These are phyloP conservation scores for Schizochytrium sp. DNA, from an alignment of 108 stramenopile genomes.

Conservation along the genomic window DNA sequence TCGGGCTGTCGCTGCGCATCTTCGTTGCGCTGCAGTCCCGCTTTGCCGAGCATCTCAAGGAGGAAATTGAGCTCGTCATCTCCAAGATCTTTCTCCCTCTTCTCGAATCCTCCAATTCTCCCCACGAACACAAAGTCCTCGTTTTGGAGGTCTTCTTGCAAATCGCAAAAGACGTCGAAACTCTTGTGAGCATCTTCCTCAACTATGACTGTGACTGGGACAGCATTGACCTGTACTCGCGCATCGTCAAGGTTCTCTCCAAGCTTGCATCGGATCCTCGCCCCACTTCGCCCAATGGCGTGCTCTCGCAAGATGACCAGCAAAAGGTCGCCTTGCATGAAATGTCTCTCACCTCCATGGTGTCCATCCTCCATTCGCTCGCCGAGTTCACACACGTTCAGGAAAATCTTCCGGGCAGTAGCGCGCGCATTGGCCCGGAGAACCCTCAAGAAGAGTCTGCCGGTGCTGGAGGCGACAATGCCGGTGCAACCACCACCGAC, in stretches of 20 bases:
- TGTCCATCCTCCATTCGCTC: neutral
- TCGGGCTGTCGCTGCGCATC: slow-evolving; percentile 76
- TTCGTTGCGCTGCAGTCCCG: slow-evolving; percentile 79
- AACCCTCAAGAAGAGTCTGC: neutral
- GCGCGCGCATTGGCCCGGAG: neutral
- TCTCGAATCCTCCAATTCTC: slow-evolving; percentile 79
- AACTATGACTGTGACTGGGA: slow-evolving; percentile 96
- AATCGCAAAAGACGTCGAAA: slow-evolving; percentile 72
- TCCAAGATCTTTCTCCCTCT: slow-evolving; percentile 94
- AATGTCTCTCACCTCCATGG: slow-evolving; percentile 2
- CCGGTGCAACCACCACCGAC: neutral
- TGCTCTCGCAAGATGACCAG: neutral
- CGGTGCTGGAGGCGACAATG: neutral
- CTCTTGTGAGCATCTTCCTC: slow-evolving; percentile 86
- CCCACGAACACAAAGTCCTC: slow-evolving; percentile 79
- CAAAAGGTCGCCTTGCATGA: neutral
- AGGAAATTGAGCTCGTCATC: slow-evolving; percentile 94
- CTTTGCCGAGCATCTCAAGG: slow-evolving; percentile 79
- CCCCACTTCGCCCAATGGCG: neutral
- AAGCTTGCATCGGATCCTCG: slow-evolving; percentile 65
- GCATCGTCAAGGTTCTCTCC: slow-evolving; percentile 79
- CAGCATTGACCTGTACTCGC: slow-evolving; percentile 80
- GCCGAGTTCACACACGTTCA: neutral
- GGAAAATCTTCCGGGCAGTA: neutral
- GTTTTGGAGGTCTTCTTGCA: slow-evolving; percentile 82